Conservation (phyloP, 306 rosid genomes). For the Senna siamea region DNA sequence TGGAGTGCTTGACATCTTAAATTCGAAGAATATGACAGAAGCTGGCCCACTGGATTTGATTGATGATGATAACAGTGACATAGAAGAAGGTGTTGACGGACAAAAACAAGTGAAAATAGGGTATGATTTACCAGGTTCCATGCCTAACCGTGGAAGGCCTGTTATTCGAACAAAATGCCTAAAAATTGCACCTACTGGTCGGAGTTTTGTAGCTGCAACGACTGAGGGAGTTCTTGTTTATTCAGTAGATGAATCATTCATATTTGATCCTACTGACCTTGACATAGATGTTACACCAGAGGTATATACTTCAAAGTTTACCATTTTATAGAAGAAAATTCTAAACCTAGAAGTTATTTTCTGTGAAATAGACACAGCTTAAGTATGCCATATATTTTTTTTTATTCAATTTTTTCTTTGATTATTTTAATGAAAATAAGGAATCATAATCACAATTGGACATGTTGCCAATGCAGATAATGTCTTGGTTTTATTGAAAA, state of each 20-base stretch:
- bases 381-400: no score
- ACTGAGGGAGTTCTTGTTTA: slow-evolving; percentile 90
- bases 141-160: slow-evolving; percentile 86
- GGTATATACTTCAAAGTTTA: slow-evolving; percentile 48
- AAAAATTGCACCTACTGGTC: slow-evolving; percentile 92
- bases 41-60: slow-evolving; percentile 91
- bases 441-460: neutral
- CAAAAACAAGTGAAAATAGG: slow-evolving; percentile 75
- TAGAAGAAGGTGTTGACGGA: slow-evolving; percentile 80
- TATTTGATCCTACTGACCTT: slow-evolving; percentile 93
- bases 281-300: slow-evolving; percentile 97
- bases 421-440: neutral
- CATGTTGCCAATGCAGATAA: neutral
- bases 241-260: slow-evolving; percentile 87
- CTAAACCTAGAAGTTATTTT: no score
- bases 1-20: slow-evolving; percentile 89
- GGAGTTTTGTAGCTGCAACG: slow-evolving; percentile 92
- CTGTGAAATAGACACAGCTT: neutral
- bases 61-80: slow-evolving; percentile 77
- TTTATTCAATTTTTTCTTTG: neutral
- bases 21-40: slow-evolving; percentile 94
- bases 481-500: slow-evolving; percentile 1
- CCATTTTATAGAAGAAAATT: neutral
- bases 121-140: slow-evolving; percentile 80
- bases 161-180: slow-evolving; percentile 77